Evolutionary conservation across 2,329 filamentous ascomycete species (phyloP), one percentile per base, ranked within the genome.

Genomic region (Leptodontidium sp.): DNA sequence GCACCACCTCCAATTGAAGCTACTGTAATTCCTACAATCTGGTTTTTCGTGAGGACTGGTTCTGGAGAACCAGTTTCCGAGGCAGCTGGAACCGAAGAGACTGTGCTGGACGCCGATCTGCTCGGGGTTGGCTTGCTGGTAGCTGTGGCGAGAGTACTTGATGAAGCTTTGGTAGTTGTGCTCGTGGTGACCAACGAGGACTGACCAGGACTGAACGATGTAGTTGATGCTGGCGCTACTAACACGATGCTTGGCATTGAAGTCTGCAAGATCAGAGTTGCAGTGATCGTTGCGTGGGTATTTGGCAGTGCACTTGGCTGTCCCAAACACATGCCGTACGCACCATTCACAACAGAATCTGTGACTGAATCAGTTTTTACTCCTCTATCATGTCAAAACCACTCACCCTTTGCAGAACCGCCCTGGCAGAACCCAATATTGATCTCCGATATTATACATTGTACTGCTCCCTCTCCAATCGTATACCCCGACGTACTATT

Each of bases 381-480:
- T 6, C 49, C 7, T 24, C 7, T 43, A 2, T 24, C 12, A 26
- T 24, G 45, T 15, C n/a, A 26, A 29, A 8, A 8, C n/a, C 26
- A 71, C 71, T 68, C 57, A 75, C 75, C 50, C 61, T 64, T 61
- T n/a, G 73, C 70, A 62, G 86, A 84, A 12, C 79, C 75, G 2
- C 82, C 80, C 4, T 81, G 78, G 77, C 91, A 94, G 15, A 79
- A 80, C 2, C 84, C 84, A 55, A 84, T 75, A 45, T 79, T 78
- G 66, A 77, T 80, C 75, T 87, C 85, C 8, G 86, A 86, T 9
- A 86, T 81, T 43, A 92, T 84, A 78, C 91, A 94, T 75, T 90
- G 86, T 70, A 93, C 79, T 4, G 88, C 90, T 12, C 85, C 91
- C 79, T 93, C 91, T n/a, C 90, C 91, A 59, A 93, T 75, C 1